phyloP scores from a whole-genome alignment of 2,329 filamentous ascomycete genomes.

The Leptographium procerum region DNA sequence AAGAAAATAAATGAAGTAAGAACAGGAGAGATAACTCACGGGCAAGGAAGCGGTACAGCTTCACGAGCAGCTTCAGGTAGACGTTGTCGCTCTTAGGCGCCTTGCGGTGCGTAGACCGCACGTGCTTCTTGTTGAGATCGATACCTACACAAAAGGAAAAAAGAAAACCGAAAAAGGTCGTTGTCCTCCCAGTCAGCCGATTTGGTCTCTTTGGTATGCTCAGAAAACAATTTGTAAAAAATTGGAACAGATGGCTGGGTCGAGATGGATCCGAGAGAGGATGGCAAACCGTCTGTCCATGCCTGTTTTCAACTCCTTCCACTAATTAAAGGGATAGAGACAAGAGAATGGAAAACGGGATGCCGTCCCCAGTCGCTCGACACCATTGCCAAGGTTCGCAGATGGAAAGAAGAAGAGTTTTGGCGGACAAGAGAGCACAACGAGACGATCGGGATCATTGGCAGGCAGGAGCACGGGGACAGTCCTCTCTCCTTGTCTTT shows the following conservation, averaged over 20 bases:
- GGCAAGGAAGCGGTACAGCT: constrained; percentile 94
- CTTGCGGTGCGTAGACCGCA: constrained; percentile 70
- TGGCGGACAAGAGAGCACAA: background rate
- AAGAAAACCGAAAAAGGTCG: constrained; percentile 9
- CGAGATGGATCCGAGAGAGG: background rate
- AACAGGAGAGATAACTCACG: too few species aligned
- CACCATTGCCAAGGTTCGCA: constrained; percentile 5
- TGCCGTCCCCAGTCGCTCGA: background rate
- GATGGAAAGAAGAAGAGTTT: background rate
- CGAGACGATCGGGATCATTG: background rate
- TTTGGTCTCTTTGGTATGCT: constrained; percentile 49
- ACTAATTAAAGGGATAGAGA: background rate
- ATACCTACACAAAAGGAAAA: constrained; percentile 47
- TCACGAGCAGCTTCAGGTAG: constrained; percentile 93
- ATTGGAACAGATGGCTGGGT: background rate
- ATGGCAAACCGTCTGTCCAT: background rate
- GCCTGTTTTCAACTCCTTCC: background rate
- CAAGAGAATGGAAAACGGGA: background rate
- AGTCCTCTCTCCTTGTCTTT: background rate
- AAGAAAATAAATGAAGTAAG: too few species aligned
- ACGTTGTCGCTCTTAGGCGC: constrained; percentile 97
- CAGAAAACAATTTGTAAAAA: constrained; percentile 26
- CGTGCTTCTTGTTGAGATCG: constrained; percentile 60
- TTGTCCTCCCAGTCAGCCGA: constrained; percentile 42
- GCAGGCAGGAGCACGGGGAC: background rate